Conservation (phyloP, 1,284 basidiomycete species). For the Melampsora larici-populina region DNA sequence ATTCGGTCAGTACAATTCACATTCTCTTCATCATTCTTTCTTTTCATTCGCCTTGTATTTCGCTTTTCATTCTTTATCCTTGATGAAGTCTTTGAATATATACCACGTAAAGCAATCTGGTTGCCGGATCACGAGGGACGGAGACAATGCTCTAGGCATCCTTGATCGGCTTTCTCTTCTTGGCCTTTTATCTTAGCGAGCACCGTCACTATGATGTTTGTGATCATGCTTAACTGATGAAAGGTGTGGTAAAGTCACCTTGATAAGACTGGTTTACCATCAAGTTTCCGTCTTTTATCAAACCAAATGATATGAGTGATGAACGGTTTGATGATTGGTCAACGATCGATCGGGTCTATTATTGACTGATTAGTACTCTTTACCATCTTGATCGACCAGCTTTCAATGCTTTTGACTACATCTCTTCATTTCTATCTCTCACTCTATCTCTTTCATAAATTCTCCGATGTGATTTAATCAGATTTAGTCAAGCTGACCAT, state of each 20-base stretch:
- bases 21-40: not conserved
- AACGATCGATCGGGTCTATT: not conserved
- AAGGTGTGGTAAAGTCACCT: no score
- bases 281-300: not conserved
- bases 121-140: no score
- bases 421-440: not conserved
- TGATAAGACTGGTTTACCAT: not conserved
- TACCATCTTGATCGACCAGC: not conserved
- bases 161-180: no score
- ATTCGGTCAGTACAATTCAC: slow-evolving; percentile 38
- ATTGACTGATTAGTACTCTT: not conserved
- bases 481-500: not conserved
- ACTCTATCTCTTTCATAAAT: not conserved
- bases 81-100: not conserved
- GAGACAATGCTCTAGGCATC: no score
- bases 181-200: no score
- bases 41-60: not conserved
- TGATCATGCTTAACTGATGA: no score
- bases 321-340: not conserved
- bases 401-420: not conserved
- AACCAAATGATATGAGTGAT: not conserved
- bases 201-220: no score
- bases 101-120: not conserved
- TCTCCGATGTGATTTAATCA: not conserved
- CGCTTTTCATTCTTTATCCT: not conserved